A percentile compares a stretch with the other conserved stretches of the same genome.
These are phyloP conservation scores for Torulaspora quercuum DNA, from an alignment of 805 yeast genomes.

Conservation along the genomic window DNA sequence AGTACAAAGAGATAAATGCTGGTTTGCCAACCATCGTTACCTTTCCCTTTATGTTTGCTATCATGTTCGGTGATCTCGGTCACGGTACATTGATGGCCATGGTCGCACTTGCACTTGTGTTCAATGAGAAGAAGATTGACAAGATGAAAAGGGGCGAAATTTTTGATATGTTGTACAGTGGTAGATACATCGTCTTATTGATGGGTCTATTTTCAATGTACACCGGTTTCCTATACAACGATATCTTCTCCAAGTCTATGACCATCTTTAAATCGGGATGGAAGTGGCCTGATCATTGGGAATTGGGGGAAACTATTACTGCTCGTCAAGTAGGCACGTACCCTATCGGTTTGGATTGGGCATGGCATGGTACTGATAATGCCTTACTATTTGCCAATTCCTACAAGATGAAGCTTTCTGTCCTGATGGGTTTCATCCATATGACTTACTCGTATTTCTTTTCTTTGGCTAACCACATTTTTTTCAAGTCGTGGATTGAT, in stretches of 20 bases:
- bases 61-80: constrained; percentile 81
- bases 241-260: constrained; percentile 66
- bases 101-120: constrained; percentile 53
- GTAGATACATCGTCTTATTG: constrained; percentile 62
- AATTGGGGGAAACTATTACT: constrained; percentile 47
- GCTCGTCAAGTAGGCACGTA: constrained; percentile 53
- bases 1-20: constrained; percentile 71
- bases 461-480: constrained; percentile 59
- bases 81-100: constrained; percentile 64
- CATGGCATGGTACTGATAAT: constrained; percentile 81
- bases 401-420: constrained; percentile 72
- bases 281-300: constrained; percentile 56
- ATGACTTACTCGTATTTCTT: constrained; percentile 69
- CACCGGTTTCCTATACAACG: constrained; percentile 72
- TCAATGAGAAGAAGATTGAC: constrained; percentile 51
- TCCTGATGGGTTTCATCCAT: constrained; percentile 70
- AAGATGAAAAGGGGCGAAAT: constrained; percentile 66
- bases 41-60: constrained; percentile 79
- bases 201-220: constrained; percentile 75
- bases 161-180: constrained; percentile 71
- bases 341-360: constrained; percentile 63
- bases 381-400: constrained; percentile 66
- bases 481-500: constrained; percentile 58
- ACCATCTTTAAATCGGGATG: constrained; percentile 67
- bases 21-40: constrained; percentile 72